These are phyloP conservation scores for Monilinia polystroma DNA, from an alignment of 2,329 filamentous ascomycete genomes.

Conservation along the genomic window DNA sequence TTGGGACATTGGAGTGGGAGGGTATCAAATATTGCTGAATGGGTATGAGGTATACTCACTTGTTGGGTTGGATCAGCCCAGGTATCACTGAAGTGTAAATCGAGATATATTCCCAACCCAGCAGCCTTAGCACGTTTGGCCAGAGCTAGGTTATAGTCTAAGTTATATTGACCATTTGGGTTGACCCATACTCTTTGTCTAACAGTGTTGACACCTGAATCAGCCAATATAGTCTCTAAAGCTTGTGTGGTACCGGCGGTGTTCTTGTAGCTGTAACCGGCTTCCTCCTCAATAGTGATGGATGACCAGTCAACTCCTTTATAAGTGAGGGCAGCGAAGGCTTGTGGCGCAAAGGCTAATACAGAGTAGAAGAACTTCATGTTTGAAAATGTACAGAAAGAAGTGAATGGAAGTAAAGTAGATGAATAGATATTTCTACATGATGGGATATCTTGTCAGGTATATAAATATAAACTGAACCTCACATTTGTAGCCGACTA, in stretches of 20 bases:
- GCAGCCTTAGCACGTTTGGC: conserved; percentile 62
- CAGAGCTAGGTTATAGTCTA: conserved; percentile 69
- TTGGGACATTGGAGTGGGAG: neutral
- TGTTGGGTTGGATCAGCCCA: conserved; percentile 70
- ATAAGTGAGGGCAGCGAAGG: conserved; percentile 51
- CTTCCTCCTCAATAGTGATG: conserved; percentile 59
- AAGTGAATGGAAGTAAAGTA: neutral
- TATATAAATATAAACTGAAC: neutral
- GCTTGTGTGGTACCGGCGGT: conserved; percentile 51
- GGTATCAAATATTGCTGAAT: neutral
- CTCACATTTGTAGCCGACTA: neutral
- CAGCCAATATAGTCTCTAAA: conserved; percentile 62
- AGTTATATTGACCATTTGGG: conserved; percentile 63
- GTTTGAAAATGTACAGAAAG: neutral
- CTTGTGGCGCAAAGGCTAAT: conserved; percentile 22
- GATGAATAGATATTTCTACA: neutral
- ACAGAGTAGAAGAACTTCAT: conserved; percentile 19
- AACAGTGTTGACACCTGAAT: conserved; percentile 65
- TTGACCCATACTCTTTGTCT: conserved; percentile 73
- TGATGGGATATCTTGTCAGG: neutral
- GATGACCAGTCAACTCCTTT: conserved; percentile 72
- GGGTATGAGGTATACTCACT: conserved; percentile 33
- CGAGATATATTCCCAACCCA: conserved; percentile 57
- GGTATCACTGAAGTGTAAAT: conserved; percentile 66
- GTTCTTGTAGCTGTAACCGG: conserved; percentile 61